Base-by-base conservation (phyloP, 2,329 filamentous ascomycete genomes). In the Coniochaeta ligniaria region DNA sequence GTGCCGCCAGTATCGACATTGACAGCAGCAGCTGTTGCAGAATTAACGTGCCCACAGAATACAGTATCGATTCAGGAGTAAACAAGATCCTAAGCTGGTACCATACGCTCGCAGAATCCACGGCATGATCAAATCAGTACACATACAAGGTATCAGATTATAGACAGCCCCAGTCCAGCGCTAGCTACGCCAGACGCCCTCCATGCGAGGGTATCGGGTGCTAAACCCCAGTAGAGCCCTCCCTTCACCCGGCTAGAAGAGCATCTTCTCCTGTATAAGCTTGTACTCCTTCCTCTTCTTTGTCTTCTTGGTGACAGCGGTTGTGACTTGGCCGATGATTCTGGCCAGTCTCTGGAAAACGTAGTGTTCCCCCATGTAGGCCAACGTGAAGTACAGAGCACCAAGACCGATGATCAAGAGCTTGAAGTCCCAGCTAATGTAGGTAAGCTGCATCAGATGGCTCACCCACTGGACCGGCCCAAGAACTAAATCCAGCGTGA, bases 231-330 rank as follows among this genome's bases (percentile, higher is more conserved):
- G 38, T 41, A 9, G 38, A 41, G 17, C 16, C n/a, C 17, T 17
- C n/a, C 17, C 17, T 41, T 3, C 38, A 20, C 17, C 38, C 16
- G 59, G 28, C 66, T 66, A 79, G 52, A 70, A 71, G 59, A 75
- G 75, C 83, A 88, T 89, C 60, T 84, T 78, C 70, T 95, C 89
- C 57, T 84, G 71, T 33, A 97, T 87, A 22, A 91, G 67, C 76
- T 98, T 98, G 72, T 97, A 97, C 76, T 87, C 80, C 75, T 96
- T 96, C 65, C 92, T 83, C 75, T 89, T 86, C 78, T 97, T 97
- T 50, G 78, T 75, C 70, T 79, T 80, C 57, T 83, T 73, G 66
- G 83, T 75, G 71, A 92, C 60, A n/a, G 72, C 75, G 58, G 82
- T 75, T 69, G 86, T 89, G 17, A 82, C 66, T 33, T 76, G 76